Evolutionary conservation across 148 eudicot species (phyloP), one percentile per base, ranked within the genome.

Genomic region (Rhododendron williamsianum): DNA sequence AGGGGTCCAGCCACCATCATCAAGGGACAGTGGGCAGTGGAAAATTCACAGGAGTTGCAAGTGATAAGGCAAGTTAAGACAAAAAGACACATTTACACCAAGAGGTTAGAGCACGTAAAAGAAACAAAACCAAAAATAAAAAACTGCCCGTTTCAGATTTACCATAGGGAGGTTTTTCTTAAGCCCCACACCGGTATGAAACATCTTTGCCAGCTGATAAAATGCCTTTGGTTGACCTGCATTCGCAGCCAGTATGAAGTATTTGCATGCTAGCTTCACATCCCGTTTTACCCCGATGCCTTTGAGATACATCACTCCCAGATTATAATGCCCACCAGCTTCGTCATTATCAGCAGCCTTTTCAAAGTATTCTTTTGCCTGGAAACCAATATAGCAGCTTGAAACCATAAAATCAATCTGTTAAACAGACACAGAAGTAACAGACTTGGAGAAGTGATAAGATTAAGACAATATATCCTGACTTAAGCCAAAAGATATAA

Each of bases 171-270:
- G 89, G 86, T 92, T 92, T 86, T 90, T 93, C 92, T 91, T 95
- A 85, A 97, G 91, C 77, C 96, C 99, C 46, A 97, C 94, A 84
- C 99, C 99, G 84, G 93, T 93, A 86, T 94, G 99, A 85, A 95
- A 95, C 99, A 97, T 97, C 91, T 95, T 97, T 9, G 98, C 99
- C 81, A 97, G 86, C 90, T 97, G 99, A 88, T 97, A 95, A 84
- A 94, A 95, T 81, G 99, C 98, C 90, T 97, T 97, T 23, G 96
- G 94, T 87, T 95, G 99, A 88, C 98, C 98, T 49, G 87, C 89
- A 90, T 94, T 91, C 63, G 94, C 92, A 84, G 98, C 98, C 83
- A 87, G 35, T 67, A 92, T 82, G 81, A 97, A 94, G 86, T 85
- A 90, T 82, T 92, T 91, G 87, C 93, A 89, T 41, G 99, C 98